A percentile compares a stretch with the other conserved stretches of the same genome.
phyloP scores from a whole-genome alignment of 495 filamentous ascomycete genomes.

The Clohesyomyces aquaticus region DNA sequence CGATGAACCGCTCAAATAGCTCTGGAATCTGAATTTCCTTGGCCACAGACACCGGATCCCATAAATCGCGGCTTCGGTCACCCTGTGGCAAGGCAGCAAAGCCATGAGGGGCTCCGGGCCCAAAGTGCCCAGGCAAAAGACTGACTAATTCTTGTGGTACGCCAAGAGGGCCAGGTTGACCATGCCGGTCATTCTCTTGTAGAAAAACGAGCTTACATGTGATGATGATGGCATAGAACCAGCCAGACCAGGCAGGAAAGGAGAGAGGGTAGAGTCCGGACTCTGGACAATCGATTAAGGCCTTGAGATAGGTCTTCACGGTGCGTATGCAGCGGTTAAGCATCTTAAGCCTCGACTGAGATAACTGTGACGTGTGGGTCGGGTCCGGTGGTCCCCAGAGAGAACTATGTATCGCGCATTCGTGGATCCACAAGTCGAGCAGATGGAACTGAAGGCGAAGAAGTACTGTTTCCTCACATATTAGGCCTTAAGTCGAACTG shows the following conservation, averaged over 20 bases:
- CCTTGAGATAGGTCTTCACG: constrained; percentile 15
- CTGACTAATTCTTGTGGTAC: not conserved
- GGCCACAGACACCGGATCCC: constrained; percentile 23
- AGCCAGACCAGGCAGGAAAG: constrained; percentile 27
- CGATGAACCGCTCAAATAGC: constrained; percentile 15
- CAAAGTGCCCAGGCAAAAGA: not conserved
- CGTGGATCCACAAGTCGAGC: constrained; percentile 27
- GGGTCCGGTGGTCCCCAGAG: constrained; percentile 7
- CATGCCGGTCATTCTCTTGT: constrained; percentile 11
- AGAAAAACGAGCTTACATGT: constrained; percentile 30
- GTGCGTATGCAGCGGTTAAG: constrained; percentile 4
- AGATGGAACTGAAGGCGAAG: constrained; percentile 7
- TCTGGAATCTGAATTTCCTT: constrained; percentile 9
- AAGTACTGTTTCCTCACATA: constrained; percentile 1
- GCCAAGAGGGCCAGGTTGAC: not conserved
- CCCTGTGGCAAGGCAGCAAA: not conserved
- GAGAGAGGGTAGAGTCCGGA: constrained; percentile 18
- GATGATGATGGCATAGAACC: constrained; percentile 31
- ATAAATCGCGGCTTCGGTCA: not conserved
- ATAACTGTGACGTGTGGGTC: not conserved
- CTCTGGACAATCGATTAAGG: constrained; percentile 1
- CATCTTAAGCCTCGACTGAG: not conserved
- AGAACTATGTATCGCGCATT: constrained; percentile 14
- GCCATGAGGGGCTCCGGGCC: not conserved
- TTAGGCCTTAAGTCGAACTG: not conserved